Conservation (phyloP, 768 basidiomycete species). For the Naganishia vishniacii region DNA sequence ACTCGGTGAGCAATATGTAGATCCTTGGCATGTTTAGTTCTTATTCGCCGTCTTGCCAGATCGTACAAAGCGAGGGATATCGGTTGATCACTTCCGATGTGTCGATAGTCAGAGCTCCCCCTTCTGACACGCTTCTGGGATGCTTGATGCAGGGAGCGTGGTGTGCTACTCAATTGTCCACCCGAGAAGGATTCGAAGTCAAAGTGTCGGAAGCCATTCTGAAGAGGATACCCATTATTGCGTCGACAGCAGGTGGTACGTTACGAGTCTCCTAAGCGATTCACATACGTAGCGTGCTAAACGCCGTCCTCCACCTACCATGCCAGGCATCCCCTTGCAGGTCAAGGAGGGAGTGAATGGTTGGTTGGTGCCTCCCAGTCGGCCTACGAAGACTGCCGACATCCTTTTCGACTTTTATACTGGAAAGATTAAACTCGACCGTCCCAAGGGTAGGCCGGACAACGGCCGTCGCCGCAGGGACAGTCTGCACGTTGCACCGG, state of each 20-base stretch:
- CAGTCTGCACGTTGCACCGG: constrained; percentile 7
- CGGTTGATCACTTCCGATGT: constrained; percentile 51
- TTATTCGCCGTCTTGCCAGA: constrained; percentile 24
- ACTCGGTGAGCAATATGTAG: constrained; percentile 33
- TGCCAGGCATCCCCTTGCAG: constrained; percentile 76
- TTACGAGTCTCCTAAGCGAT: not conserved
- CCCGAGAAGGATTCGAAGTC: constrained; percentile 93
- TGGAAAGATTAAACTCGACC: constrained; percentile 52
- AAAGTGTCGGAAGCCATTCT: constrained; percentile 87
- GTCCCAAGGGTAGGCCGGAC: not conserved
- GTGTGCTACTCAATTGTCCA: constrained; percentile 84
- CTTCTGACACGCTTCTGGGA: constrained; percentile 65
- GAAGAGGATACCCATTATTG: constrained; percentile 79
- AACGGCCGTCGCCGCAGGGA: constrained; percentile 7
- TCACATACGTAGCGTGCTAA: not conserved
- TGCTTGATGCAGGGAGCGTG: constrained; percentile 81
- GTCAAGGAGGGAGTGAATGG: constrained; percentile 82
- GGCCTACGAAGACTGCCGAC: constrained; percentile 68
- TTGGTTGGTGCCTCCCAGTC: constrained; percentile 70
- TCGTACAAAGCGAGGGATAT: constrained; percentile 37
- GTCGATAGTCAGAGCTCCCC: constrained; percentile 71
- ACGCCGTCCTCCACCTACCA: not conserved
- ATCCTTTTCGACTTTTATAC: constrained; percentile 73
- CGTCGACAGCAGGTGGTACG: constrained; percentile 66
- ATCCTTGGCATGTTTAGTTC: no score